Evolutionary conservation across 2,329 filamentous ascomycete species (phyloP).

Genomic region (Alternaria gaisen): DNA sequence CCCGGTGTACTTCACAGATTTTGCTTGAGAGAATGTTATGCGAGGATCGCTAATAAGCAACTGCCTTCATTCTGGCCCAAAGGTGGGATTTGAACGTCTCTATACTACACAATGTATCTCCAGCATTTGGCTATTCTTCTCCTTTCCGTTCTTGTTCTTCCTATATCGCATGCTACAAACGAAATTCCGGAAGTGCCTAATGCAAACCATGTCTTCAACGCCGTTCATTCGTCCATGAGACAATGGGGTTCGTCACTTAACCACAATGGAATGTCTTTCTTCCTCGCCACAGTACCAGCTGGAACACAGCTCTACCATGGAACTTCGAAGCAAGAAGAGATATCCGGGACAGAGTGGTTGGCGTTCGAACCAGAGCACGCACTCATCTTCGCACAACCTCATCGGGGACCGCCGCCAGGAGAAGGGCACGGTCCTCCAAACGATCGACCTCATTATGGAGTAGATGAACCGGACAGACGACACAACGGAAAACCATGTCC

Average conservation of each 20-base stretch:
- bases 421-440: slow-evolving; percentile 5
- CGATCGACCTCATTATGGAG: not conserved
- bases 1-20: not conserved
- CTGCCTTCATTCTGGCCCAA: not conserved
- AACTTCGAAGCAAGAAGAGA: slow-evolving; percentile 48
- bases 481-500: not conserved
- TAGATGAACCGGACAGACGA: not conserved
- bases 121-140: slow-evolving; percentile 10
- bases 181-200: slow-evolving; percentile 49
- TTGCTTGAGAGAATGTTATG: not conserved
- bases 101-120: slow-evolving; percentile 22
- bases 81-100: not conserved
- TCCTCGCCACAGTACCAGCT: slow-evolving; percentile 70
- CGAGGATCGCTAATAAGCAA: not conserved
- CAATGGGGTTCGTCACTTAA: slow-evolving; percentile 78
- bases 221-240: slow-evolving; percentile 74
- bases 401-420: slow-evolving; percentile 9
- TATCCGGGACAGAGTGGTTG: slow-evolving; percentile 69
- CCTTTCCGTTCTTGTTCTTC: not conserved
- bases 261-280: slow-evolving; percentile 79
- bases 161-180: not conserved
- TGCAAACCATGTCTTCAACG: slow-evolving; percentile 75
- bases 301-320: slow-evolving; percentile 76
- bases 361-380: slow-evolving; percentile 82
- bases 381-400: slow-evolving; percentile 60